These are phyloP conservation scores for Calcarisporium arbuscula DNA, from an alignment of 2,329 filamentous ascomycete genomes.

Conservation along the genomic window DNA sequence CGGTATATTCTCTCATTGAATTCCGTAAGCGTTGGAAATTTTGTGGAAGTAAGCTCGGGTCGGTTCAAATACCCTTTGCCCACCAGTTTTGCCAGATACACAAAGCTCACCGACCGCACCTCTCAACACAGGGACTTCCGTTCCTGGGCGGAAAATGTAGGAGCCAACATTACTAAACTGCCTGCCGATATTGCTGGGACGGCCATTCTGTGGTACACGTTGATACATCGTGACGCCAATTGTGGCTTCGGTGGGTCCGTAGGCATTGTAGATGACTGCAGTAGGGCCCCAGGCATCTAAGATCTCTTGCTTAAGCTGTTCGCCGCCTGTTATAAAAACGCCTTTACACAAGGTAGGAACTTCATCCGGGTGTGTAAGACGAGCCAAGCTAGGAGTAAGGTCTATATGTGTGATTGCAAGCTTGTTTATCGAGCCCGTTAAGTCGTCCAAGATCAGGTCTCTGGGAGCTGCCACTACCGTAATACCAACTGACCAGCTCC, in stretches of 20 bases:
- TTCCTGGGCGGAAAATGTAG: constrained; percentile 66
- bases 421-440: constrained; percentile 63
- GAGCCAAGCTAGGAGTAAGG: constrained; percentile 79
- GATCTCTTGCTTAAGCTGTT: constrained; percentile 83
- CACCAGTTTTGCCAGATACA: constrained; percentile 77
- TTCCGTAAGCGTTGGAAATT: constrained; percentile 60
- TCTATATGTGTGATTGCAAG: constrained; percentile 85
- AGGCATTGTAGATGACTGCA: constrained; percentile 82
- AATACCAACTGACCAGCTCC: constrained; percentile 90
- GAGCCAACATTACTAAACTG: constrained; percentile 86
- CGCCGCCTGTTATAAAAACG: constrained; percentile 90
- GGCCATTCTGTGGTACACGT: constrained; percentile 70
- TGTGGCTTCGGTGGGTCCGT: constrained; percentile 87
- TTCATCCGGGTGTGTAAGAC: constrained; percentile 70
- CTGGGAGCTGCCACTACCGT: constrained; percentile 75
- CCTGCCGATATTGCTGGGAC: constrained; percentile 79
- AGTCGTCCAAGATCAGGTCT: constrained; percentile 79
- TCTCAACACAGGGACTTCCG: constrained; percentile 63
- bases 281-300: constrained; percentile 77
- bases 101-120: constrained; percentile 85
- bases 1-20: constrained; percentile 66
- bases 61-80: constrained; percentile 85
- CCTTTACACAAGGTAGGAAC: constrained; percentile 74
- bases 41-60: constrained; percentile 66
- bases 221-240: constrained; percentile 89